Conservation (phyloP, 202 grass and related monocot genomes). For the Brachypodium distachyon region DNA sequence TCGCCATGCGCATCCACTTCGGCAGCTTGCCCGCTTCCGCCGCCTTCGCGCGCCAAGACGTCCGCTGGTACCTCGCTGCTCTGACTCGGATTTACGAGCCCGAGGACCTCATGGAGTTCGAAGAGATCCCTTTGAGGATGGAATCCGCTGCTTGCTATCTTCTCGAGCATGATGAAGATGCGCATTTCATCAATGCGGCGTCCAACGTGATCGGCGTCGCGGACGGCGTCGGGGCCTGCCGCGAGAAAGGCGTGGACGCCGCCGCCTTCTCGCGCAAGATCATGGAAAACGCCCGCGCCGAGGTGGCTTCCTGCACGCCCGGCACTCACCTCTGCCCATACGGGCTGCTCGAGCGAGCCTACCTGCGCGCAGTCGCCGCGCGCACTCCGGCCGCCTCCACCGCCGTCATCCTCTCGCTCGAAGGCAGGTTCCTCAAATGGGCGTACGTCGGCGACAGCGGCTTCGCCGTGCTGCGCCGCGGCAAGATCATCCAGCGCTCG, state of each 20-base stretch:
- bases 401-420: slow-evolving; percentile 8
- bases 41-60: too few species aligned
- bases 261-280: slow-evolving; percentile 14
- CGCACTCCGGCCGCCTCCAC: neutral
- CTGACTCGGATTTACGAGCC: neutral
- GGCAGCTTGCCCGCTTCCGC: too few species aligned
- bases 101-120: too few species aligned
- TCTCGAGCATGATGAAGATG: neutral
- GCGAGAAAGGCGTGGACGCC: too few species aligned
- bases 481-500: neutral
- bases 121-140: neutral
- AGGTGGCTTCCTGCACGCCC: neutral
- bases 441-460: slow-evolving; percentile 26
- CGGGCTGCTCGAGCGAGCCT: neutral
- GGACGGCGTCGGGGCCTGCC: slow-evolving; percentile 16
- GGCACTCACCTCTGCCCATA: neutral
- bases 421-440: neutral
- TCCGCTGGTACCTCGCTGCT: neutral
- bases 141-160: neutral
- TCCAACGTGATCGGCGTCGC: slow-evolving; percentile 12
- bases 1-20: neutral
- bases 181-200: slow-evolving; percentile 1
- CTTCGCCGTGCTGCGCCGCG: neutral
- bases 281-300: neutral
- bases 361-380: neutral